Evolutionary conservation across 208 protist genomes (phyloP).

Genomic region (Leishmania braziliensis): DNA sequence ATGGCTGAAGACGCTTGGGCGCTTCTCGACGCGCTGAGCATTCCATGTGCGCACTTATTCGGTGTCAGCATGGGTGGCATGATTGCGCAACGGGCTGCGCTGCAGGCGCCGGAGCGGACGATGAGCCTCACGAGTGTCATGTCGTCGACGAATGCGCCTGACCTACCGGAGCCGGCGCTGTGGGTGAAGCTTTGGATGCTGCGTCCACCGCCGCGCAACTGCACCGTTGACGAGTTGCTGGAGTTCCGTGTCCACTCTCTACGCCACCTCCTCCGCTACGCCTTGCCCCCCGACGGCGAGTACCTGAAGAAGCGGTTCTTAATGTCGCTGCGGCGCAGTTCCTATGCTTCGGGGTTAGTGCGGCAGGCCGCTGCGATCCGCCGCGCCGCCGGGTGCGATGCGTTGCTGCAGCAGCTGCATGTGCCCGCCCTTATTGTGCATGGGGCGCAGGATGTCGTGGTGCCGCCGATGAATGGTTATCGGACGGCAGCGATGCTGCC

Average conservation of each 20-base stretch:
- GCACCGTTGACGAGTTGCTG: conserved; percentile 67
- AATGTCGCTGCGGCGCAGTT: conserved; percentile 59
- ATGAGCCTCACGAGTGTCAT: conserved; percentile 73
- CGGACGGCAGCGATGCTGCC: conserved; percentile 69
- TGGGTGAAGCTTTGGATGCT: conserved; percentile 84
- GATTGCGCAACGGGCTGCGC: conserved; percentile 65
- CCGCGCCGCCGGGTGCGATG: conserved; percentile 52
- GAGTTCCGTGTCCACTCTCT: conserved; percentile 67
- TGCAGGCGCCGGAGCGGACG: conserved; percentile 60
- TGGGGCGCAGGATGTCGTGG: conserved; percentile 72
- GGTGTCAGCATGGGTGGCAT: conserved; percentile 87
- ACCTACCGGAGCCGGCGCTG: conserved; percentile 67
- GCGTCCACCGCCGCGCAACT: conserved; percentile 55
- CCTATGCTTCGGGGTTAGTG: conserved; percentile 61
- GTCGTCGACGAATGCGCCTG: conserved; percentile 75
- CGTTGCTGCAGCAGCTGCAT: conserved; percentile 35
- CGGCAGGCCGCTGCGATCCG: conserved; percentile 73
- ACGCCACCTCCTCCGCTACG: conserved; percentile 45
- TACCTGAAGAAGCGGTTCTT: conserved; percentile 68
- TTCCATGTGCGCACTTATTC: conserved; percentile 68
- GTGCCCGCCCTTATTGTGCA: conserved; percentile 76
- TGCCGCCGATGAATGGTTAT: conserved; percentile 71
- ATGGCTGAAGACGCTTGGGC: conserved; percentile 70
- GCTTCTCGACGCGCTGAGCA: conserved; percentile 55
- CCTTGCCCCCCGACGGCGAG: conserved; percentile 54